Base-by-base conservation (phyloP, 2,329 filamentous ascomycete genomes). In the Fonsecaea monophora region DNA sequence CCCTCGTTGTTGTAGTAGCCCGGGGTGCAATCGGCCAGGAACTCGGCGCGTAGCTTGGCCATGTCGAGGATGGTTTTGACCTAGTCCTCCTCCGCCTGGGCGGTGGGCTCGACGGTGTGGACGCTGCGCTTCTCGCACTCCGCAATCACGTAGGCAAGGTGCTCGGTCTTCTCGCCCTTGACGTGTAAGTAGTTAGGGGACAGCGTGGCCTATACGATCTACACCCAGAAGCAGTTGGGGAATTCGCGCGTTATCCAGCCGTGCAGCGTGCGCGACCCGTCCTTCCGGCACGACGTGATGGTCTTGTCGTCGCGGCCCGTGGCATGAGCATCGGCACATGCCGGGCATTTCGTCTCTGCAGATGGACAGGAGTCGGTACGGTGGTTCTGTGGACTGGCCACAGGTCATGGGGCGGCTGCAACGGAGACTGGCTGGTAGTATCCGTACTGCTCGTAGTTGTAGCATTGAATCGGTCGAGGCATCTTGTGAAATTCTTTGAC, bases 281-380 rank as follows among this genome's bases (percentile, higher is more conserved):
- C 57, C 5, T 61, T 18, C 74, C 75, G 76, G 48, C 74, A 70
- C 12, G 76, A 60, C 6, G 58, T 25, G 50, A 77, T 53, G 21
- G 38, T 71, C 18, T 53, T 10, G 9, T 73, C 72, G 56, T 73
- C 61, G 18, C 72, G 71, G 10, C 75, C 75, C 12, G 68, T 18
- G 21, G 21, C 21, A 21, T 21, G 21, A 21, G 21, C 21, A 21
- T 21, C 21, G 21, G 21, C 1, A 21, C 21, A 21, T 21, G 21
- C 21, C 1, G 21, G 21, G 21, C 21, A 21, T 21, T 21, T 21
- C 21, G 1, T 21, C 21, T 21, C 21, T 1, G 21, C 21, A 21
- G 21, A 21, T 21, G 21, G 21, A 21, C 21, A 21, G 21, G 21
- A 21, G 21, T 21, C 21, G 21, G 21, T 21, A 21, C 21, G 21